Evolutionary conservation across 2,329 filamentous ascomycete species (phyloP).

Genomic region (Teratosphaeria viscida): DNA sequence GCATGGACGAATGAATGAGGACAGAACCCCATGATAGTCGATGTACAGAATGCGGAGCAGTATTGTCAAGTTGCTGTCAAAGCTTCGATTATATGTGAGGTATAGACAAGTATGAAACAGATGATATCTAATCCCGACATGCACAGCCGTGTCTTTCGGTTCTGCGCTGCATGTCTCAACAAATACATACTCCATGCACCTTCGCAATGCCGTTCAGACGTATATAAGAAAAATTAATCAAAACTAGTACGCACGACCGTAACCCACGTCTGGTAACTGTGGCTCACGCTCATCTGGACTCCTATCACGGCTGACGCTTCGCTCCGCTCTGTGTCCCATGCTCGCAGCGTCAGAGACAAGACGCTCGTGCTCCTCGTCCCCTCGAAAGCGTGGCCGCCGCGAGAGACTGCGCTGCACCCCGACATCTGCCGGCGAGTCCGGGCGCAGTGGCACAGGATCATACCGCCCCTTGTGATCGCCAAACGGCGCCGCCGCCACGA

Average conservation of each 20-base stretch:
- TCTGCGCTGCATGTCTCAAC: background rate
- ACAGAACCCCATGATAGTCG: background rate
- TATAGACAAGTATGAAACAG: background rate
- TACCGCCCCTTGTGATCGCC: conserved; percentile 23
- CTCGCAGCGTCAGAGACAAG: conserved; percentile 23
- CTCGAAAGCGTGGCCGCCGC: conserved; percentile 6
- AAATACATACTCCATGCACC: background rate
- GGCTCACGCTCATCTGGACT: conserved; percentile 18
- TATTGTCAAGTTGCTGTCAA: background rate
- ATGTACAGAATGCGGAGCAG: background rate
- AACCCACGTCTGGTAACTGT: conserved; percentile 16
- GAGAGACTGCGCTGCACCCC: conserved; percentile 3
- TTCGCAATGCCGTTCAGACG: background rate
- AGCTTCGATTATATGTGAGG: background rate
- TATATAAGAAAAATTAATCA: background rate
- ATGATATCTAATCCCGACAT: background rate
- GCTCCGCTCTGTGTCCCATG: conserved; percentile 19
- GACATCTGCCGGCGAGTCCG: conserved; percentile 8
- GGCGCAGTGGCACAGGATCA: conserved; percentile 17
- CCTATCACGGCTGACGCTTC: conserved; percentile 7
- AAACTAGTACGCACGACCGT: background rate
- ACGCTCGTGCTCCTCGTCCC: conserved; percentile 19
- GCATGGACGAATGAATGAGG: background rate
- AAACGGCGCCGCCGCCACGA: conserved; percentile 21
- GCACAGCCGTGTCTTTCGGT: background rate